Evolutionary conservation across 2,329 filamentous ascomycete species (phyloP), one percentile per base, ranked within the genome.

Genomic region (Claviceps quebecensis): DNA sequence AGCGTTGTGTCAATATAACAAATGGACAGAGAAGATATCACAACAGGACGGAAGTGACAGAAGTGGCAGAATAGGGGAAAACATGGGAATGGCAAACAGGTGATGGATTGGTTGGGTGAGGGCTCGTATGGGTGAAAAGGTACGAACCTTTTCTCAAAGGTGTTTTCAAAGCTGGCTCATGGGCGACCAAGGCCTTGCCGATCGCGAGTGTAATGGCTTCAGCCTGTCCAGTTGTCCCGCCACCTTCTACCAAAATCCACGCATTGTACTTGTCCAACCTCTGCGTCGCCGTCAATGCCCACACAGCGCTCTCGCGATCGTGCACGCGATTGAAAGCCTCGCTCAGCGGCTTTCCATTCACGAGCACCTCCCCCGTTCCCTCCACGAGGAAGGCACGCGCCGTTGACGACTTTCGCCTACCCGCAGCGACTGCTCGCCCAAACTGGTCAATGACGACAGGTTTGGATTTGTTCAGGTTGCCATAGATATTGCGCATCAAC

Each of bases 181-280:
- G 93, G 56, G 87, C 83, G 66, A 95, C 66, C 65, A 98, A 72
- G 22, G 87, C 91, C 68, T 91, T 93, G 52, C 86, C 86, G 64
- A 97, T 78, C 19, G 87, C 93, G 69, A 98, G 69, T 43, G 91
- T 94, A 61, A 97, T 78, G 37, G 93, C 90, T 69, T 98, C 93
- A 7, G 93, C 91, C 69, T 98, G 94, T 2, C 93, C 93, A 48
- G 93, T 98, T 47, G 86, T 85, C 60, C 93, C 93, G 58, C 93
- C 93, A 52, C 93, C 93, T 53, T 78, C 76, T 3, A 89, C 87
- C 48, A 86, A 70, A 50, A 84, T 90, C 83, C 88, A 98, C 3
- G 96, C 81, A 63, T 98, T 98, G 74, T 98, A 98, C 69, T 96
- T 97, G 74, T 95, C 89, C 57, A 95, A 69, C 56, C 93, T 76